Conservation (phyloP, 345 rosid species). For the Gossypium herbaceum region DNA sequence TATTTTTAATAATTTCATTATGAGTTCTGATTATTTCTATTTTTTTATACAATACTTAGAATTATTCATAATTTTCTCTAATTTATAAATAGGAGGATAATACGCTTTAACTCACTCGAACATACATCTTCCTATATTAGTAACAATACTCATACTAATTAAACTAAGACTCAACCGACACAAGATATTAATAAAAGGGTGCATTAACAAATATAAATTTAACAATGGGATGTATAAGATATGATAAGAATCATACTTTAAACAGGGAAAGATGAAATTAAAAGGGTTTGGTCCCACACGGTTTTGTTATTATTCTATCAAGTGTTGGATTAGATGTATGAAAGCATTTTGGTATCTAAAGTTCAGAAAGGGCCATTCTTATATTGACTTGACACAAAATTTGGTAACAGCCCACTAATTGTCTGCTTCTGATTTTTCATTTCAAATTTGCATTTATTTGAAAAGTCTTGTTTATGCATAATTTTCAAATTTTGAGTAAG, state of each 20-base stretch:
- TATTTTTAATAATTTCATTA: too few relatives aligned
- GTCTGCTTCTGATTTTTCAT: not conserved
- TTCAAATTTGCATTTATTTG: not conserved
- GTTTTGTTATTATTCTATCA: conserved; percentile 15
- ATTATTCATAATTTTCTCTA: too few relatives aligned
- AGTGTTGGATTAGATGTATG: not conserved
- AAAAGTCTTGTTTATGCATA: not conserved
- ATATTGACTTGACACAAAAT: not conserved
- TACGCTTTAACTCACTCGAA: rapidly evolving
- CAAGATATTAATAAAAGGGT: too few relatives aligned
- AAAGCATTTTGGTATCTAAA: not conserved
- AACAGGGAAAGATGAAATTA: not conserved
- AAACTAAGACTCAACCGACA: too few relatives aligned
- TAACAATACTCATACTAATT: too few relatives aligned
- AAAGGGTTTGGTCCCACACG: conserved; percentile 30
- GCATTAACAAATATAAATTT: too few relatives aligned
- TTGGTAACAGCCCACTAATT: conserved; percentile 17
- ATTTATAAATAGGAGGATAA: too few relatives aligned
- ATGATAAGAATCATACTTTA: too few relatives aligned
- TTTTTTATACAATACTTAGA: too few relatives aligned
- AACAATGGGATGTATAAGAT: too few relatives aligned
- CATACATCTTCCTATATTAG: rapidly evolving
- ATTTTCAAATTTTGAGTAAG: too few relatives aligned
- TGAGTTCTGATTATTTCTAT: rapidly evolving
- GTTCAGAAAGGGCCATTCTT: too few relatives aligned